These are phyloP conservation scores for Metschnikowia lachancei DNA, from an alignment of 805 yeast species.

Conservation along the genomic window DNA sequence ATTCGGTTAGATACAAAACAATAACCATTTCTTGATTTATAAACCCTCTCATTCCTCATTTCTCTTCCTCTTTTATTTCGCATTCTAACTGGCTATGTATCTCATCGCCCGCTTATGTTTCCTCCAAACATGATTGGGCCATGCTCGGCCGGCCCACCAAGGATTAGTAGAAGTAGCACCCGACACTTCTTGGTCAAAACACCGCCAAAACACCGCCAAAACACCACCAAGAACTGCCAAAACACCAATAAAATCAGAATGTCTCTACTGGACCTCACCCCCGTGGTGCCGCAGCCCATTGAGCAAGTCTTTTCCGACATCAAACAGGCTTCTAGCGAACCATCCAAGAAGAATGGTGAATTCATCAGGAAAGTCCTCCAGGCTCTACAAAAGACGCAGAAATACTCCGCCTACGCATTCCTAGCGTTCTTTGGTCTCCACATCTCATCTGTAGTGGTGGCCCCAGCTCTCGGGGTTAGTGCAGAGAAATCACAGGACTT, in stretches of 20 bases:
- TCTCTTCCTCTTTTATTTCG: too few species aligned
- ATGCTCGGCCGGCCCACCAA: neutral
- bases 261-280: slow-evolving; percentile 15
- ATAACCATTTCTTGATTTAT: too few species aligned
- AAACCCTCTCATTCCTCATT: too few species aligned
- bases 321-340: neutral
- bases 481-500: slow-evolving; percentile 48
- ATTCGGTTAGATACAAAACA: too few species aligned
- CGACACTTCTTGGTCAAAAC: neutral
- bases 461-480: slow-evolving; percentile 48
- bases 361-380: slow-evolving; percentile 10
- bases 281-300: slow-evolving; percentile 16
- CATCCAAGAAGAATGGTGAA: slow-evolving; percentile 7
- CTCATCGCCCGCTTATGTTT: slow-evolving; percentile 2
- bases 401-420: slow-evolving; percentile 60
- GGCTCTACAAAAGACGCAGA: slow-evolving; percentile 40
- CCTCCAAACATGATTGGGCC: slow-evolving; percentile 2
- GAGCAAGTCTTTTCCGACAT: slow-evolving; percentile 8
- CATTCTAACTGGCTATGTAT: neutral
- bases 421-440: slow-evolving; percentile 58
- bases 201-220: neutral
- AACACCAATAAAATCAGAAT: too few species aligned
- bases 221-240: too few species aligned
- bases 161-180: neutral
- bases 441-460: slow-evolving; percentile 48